phyloP scores from a whole-genome alignment of 169 alveolate genomes.

The Plasmodium sp. region DNA sequence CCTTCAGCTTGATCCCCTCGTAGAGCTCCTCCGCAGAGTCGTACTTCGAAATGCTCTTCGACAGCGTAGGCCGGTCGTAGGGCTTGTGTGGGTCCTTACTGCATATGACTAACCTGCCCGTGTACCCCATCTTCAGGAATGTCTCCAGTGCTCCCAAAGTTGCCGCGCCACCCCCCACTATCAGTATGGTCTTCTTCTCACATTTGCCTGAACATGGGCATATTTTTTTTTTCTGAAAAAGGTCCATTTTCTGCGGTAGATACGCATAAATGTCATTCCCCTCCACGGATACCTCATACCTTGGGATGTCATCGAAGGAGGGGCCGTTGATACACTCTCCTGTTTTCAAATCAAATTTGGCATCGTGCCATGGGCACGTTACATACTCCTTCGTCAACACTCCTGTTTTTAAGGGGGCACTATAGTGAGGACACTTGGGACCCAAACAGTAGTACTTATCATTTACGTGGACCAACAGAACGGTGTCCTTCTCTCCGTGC shows the following conservation, averaged over 20 bases:
- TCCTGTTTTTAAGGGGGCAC: constrained; percentile 81
- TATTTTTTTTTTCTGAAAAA: constrained; percentile 53
- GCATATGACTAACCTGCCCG: constrained; percentile 76
- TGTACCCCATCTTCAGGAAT: constrained; percentile 85
- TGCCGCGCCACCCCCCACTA: constrained; percentile 93
- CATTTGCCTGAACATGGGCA: constrained; percentile 66
- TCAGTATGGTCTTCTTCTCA: constrained; percentile 82
- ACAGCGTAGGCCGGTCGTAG: constrained; percentile 83
- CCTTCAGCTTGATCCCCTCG: constrained; percentile 77
- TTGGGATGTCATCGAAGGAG: constrained; percentile 81
- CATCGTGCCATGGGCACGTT: constrained; percentile 87
- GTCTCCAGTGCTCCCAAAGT: constrained; percentile 90
- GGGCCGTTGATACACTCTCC: constrained; percentile 87
- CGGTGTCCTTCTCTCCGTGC: constrained; percentile 76
- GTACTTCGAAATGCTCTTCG: constrained; percentile 76
- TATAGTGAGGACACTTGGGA: constrained; percentile 84
- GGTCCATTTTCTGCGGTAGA: constrained; percentile 77
- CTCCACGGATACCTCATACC: constrained; percentile 78
- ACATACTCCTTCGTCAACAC: constrained; percentile 80
- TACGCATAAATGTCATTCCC: constrained; percentile 80
- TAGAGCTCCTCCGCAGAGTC: constrained; percentile 68
- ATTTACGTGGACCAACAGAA: constrained; percentile 77
- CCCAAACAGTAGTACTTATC: constrained; percentile 82
- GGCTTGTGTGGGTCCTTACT: constrained; percentile 79
- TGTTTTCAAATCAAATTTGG: constrained; percentile 81